phyloP scores from a whole-genome alignment of 106 monocot genomes.

The Agapanthus africanus region DNA sequence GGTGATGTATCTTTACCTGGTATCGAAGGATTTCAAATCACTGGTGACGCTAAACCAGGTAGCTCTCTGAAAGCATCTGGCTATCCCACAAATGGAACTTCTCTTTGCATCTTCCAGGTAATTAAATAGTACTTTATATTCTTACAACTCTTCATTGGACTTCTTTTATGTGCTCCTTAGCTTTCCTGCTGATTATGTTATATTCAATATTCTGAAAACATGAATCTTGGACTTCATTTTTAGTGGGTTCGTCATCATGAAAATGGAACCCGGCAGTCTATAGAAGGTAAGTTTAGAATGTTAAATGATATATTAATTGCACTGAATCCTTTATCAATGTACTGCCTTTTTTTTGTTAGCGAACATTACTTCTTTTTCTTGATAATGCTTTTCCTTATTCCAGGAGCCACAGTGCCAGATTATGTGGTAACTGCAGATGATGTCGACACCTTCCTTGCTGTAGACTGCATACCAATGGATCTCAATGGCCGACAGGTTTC shows the following conservation, averaged over 20 bases:
- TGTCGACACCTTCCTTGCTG: conserved; percentile 71
- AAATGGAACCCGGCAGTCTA: conserved; percentile 70
- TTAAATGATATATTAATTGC: not conserved
- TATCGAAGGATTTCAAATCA: conserved; percentile 80
- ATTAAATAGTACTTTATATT: not conserved
- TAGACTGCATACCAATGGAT: conserved; percentile 93
- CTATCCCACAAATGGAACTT: conserved; percentile 70
- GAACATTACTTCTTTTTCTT: not conserved
- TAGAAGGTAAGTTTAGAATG: conserved; percentile 49
- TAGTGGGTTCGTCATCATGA: conserved; percentile 88
- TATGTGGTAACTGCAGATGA: conserved; percentile 95
- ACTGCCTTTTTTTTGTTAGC: not conserved
- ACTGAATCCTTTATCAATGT: not conserved
- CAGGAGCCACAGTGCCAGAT: conserved; percentile 76
- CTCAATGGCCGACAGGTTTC: conserved; percentile 71
- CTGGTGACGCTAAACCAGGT: conserved; percentile 82
- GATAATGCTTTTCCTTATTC: not conserved
- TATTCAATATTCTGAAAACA: no score
- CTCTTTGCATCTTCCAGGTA: conserved; percentile 90
- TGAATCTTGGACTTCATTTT: no score
- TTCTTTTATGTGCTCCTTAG: not conserved
- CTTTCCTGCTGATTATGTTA: not conserved
- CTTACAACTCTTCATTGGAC: not conserved
- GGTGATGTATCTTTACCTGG: conserved; percentile 60
- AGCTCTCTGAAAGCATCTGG: conserved; percentile 63